Evolutionary conservation across 179 eudicot genomes (phyloP), one percentile per base, ranked within the genome.

Genomic region (Dionaea muscipula): DNA sequence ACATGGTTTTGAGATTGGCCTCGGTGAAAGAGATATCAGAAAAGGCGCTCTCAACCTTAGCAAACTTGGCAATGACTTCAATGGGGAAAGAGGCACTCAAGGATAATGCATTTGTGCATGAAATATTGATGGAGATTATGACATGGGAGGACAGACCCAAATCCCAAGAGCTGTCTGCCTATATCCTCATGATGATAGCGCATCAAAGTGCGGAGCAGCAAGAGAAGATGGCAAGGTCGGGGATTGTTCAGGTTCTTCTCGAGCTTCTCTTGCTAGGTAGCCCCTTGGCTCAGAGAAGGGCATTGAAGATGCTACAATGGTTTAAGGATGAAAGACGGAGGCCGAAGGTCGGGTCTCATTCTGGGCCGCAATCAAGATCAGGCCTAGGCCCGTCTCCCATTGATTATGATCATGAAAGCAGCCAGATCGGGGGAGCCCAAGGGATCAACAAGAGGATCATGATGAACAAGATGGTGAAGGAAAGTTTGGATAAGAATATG

Each of bases 281-380:
- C 22, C 72, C 86, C 13, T 60, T 90, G 44, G 97, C 90, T 51
- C 97, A 86, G 46, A 90, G 86, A 45, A 75, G 97, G 38, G 95
- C 97, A 9, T 10, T 80, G 51, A 90, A 79, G 41, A 45, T 90
- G 52, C 61, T 90, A 7, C 90, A 86, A 57, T 90, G 97, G 87
- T 86, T 90, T 50, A 90, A 81, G 59, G 79, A 90, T 11, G 97
- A 81, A 31, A 55, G 94, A 26, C 76, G 66, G 13, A 56, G 33
- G 17, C 35, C 21, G 11, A 72, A 56, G 43, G 71, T 83, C 49
- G 82, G 89, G 45, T 73, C 79, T 22, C 95, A 86, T 51, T 90
- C 95, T 0, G 95, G 95, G 26, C 97, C 97, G 3, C 94, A 79
- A 47, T 72, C 73, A 1, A 55, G 75, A 15, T n/a, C n/a, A n/a